Conservation (phyloP, 1,284 basidiomycete genomes). For the Ceratobasidium sp. region DNA sequence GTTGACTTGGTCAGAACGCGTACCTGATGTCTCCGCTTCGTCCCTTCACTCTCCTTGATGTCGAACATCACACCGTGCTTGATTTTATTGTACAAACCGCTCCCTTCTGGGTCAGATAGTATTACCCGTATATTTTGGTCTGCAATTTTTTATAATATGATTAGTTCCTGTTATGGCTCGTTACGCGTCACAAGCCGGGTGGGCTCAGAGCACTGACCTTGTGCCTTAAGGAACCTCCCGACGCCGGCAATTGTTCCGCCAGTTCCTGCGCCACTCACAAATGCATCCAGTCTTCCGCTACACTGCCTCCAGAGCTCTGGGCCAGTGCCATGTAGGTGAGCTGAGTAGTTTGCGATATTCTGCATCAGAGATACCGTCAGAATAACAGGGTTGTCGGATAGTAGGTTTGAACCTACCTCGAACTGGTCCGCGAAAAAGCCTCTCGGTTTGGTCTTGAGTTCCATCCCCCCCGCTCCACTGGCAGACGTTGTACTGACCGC, state of each 20-base stretch:
- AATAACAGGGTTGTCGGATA: conserved; percentile 7
- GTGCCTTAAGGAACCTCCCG: conserved; percentile 74
- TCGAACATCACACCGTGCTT: conserved; percentile 96
- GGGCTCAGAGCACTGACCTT: conserved; percentile 49
- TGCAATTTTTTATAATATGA: not conserved
- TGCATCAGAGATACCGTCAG: conserved; percentile 53
- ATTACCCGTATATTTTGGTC: conserved; percentile 68
- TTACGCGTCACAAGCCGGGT: conserved; percentile 9
- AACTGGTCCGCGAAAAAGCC: conserved; percentile 97
- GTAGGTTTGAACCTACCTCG: conserved; percentile 64
- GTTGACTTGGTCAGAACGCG: conserved; percentile 30
- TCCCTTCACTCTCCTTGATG: conserved; percentile 91
- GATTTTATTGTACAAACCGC: conserved; percentile 95
- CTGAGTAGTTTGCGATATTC: conserved; percentile 90
- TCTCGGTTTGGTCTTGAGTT: conserved; percentile 61
- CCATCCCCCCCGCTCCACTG: not conserved
- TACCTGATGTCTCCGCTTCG: conserved; percentile 86
- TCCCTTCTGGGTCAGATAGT: conserved; percentile 93
- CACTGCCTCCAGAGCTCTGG: conserved; percentile 97
- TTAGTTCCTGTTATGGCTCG: not conserved
- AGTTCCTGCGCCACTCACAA: conserved; percentile 96
- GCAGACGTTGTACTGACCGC: conserved; percentile 42
- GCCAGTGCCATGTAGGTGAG: conserved; percentile 90
- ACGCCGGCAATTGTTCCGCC: conserved; percentile 94
- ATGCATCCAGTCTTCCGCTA: conserved; percentile 82